A percentile compares a stretch with the other conserved stretches of the same genome.
Conservation (phyloP, 164 flowering plant genomes). For the Vitis riparia region DNA sequence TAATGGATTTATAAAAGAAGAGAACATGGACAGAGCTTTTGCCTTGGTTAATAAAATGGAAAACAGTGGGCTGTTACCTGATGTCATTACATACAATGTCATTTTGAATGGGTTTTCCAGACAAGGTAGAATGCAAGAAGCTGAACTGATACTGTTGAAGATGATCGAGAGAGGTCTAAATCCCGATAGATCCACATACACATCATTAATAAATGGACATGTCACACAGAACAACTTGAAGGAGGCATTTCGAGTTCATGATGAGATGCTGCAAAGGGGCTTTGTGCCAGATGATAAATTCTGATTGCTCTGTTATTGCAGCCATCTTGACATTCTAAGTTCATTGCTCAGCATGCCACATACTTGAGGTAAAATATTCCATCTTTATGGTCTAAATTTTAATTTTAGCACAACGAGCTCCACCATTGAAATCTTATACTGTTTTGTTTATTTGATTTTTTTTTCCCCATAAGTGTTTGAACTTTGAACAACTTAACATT, state of each 20-base stretch:
- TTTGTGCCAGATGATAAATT: constrained; percentile 82
- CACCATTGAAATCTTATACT: not conserved
- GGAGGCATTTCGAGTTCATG: constrained; percentile 85
- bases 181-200: constrained; percentile 75
- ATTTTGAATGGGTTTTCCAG: constrained; percentile 62
- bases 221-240: constrained; percentile 63
- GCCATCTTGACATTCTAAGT: not conserved
- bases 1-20: constrained; percentile 64
- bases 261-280: constrained; percentile 85
- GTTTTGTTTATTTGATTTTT: not conserved
- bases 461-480: not conserved
- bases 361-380: not conserved
- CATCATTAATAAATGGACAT: constrained; percentile 75
- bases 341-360: not conserved
- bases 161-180: constrained; percentile 62
- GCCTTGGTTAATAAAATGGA: constrained; percentile 60
- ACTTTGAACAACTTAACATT: not conserved
- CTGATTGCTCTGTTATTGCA: constrained; percentile 21
- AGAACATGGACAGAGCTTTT: constrained; percentile 56
- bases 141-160: constrained; percentile 46
- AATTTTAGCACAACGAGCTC: not conserved
- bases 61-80: constrained; percentile 55
- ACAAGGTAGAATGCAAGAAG: constrained; percentile 79
- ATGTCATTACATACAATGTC: constrained; percentile 62
- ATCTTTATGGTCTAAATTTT: not conserved